Base-by-base conservation (phyloP, 2,329 filamentous ascomycete genomes). In the Chaetomium strumarium region DNA sequence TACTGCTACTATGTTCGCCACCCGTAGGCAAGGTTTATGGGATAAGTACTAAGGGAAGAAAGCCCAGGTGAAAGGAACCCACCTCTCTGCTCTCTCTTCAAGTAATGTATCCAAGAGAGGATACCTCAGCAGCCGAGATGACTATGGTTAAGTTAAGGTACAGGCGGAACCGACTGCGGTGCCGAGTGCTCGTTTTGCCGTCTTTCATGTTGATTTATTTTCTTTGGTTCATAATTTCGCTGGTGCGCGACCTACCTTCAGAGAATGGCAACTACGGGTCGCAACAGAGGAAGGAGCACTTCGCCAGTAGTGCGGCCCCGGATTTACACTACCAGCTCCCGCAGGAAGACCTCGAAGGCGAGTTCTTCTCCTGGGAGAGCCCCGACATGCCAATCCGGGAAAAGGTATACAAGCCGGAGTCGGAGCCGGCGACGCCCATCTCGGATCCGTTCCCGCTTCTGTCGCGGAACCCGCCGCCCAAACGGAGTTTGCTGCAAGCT, bases 391-490 rank as follows among this genome's bases (percentile, higher is more conserved):
- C n/a, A 40, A 51, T 46, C 41, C 40, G 39, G 1, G 43, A 49
- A 14, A 63, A 62, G 24, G 69, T 68, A 33, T 67, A 65, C 53
- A 72, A 72, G 52, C 66, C 68, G 3, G 55, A 61, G 3, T 55
- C 62, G 12, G 47, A 60, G 13, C 57, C 56, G 11, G 61, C 56
- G 11, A 50, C 60, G 13, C 64, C 68, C 2, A 63, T 72, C 24
- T 59, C 63, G 10, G 70, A 72, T 58, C 69, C 70, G 9, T 72
- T 72, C 58, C 69, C 69, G 1, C 64, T 67, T 52, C 59, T 72
- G 50, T 65, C 65, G 14, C 52, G 57, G 19, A 56, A 61, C 38
- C 56, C 61, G 31, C 63, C 66, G 16, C 64, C 66, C 1, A 58
- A 64, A 2, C 49, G 51, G 14, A 50, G 29, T 2, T 40, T 58